Conservation (phyloP, 768 basidiomycete species). For the Hypsizygus marmoreus region DNA sequence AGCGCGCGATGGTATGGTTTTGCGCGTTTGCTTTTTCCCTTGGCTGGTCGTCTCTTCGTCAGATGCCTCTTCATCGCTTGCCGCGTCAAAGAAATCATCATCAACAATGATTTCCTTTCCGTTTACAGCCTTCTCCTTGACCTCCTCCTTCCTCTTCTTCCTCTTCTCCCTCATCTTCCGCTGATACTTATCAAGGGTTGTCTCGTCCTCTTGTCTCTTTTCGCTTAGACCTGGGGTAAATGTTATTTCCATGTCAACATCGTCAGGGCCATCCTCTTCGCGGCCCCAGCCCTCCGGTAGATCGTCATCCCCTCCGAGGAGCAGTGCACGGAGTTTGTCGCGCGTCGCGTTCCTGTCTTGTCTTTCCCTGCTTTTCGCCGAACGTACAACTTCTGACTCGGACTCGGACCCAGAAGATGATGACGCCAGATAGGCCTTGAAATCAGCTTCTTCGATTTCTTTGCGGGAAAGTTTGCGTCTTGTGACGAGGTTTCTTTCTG, state of each 20-base stretch:
- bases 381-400: conserved; percentile 36
- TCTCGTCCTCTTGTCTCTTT: conserved; percentile 60
- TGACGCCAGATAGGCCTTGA: conserved; percentile 75
- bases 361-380: conserved; percentile 23
- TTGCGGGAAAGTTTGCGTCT: conserved; percentile 76
- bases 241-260: conserved; percentile 92
- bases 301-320: conserved; percentile 68
- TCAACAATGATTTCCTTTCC: conserved; percentile 24
- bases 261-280: conserved; percentile 41
- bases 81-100: conserved; percentile 82
- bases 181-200: conserved; percentile 87
- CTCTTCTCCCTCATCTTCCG: conserved; percentile 89
- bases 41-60: conserved; percentile 11
- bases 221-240: conserved; percentile 84
- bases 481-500: conserved; percentile 78
- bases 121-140: conserved; percentile 38
- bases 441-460: conserved; percentile 92
- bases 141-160: conserved; percentile 75
- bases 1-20: conserved; percentile 15
- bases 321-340: conserved; percentile 73
- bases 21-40: conserved; percentile 14
- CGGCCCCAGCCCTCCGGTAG: conserved; percentile 86
- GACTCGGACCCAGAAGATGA: conserved; percentile 66
- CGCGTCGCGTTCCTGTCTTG: conserved; percentile 49
- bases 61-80: conserved; percentile 40